Evolutionary conservation across 345 rosid genomes (phyloP), one percentile per base, ranked within the genome.

Genomic region (Salix viminalis): DNA sequence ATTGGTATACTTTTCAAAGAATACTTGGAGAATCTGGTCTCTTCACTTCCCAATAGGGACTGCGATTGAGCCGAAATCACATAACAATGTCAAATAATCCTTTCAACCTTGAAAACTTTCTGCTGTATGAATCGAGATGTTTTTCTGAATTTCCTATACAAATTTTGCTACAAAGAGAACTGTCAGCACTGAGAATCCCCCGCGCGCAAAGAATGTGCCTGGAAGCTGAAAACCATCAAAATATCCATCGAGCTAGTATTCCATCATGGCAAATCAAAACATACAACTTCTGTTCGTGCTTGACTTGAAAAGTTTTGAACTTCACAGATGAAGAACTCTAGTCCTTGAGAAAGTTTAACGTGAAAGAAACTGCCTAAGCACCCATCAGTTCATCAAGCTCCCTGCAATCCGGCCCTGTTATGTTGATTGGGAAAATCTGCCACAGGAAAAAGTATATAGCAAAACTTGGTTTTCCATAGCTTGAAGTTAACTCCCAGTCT

Each of bases 351-450:
- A 93, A 95, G 84, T 93, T 93, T 85, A 89, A 95, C 70, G 96
- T 87, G 79, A 86, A 93, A 23, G 99, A 91, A 77, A 91, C 91
- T 71, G 88, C 87, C 99, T 95, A 90, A 78, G 99, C 97, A 62
- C 94, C 97, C 13, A 87, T 97, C 99, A 95, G 46, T 92, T 92
- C 84, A 93, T 97, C 78, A 90, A 75, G 89, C 99, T 95, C 62
- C 97, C 97, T 1, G 90, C 97, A 21, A 87, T 88, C n/a, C n/a
- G n/a, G n/a, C 42, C 97, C 97, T 60, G 90, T 93, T 28, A 91
- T 81, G 74, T 95, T 86, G 70, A 95, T 83, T 4, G 99, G 97
- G 76, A 95, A 91, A 50, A 91, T 91, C 99, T 94, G 97, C 62
- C 39, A 28, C 16, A 7, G 37, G 69, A 41, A 26, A 30, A 36